These are phyloP conservation scores for Wickerhamomyces canadensis DNA, from an alignment of 805 yeast species.

Conservation along the genomic window DNA sequence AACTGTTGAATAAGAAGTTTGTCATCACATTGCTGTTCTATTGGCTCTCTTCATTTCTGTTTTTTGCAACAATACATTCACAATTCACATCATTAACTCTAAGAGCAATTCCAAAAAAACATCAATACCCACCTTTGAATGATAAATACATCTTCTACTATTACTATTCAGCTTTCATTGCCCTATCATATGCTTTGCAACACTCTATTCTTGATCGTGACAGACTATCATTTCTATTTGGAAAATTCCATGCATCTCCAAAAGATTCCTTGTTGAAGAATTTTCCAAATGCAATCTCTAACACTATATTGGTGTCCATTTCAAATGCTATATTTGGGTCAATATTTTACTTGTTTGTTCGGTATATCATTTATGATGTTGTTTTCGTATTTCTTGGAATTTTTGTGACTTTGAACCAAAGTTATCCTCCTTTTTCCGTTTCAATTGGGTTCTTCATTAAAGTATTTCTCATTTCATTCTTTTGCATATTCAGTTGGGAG, in stretches of 20 bases:
- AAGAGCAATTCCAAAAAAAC: constrained; percentile 29
- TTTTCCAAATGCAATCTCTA: constrained; percentile 30
- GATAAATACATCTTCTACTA: constrained; percentile 44
- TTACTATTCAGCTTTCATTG: constrained; percentile 37
- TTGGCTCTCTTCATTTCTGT: constrained; percentile 21
- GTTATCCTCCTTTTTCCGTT: constrained; percentile 34
- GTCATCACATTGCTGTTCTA: constrained; percentile 15
- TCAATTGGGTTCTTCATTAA: constrained; percentile 27
- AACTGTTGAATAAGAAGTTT: constrained; percentile 20
- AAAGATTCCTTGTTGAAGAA: constrained; percentile 26
- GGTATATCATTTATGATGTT: constrained; percentile 37
- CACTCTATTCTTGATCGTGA: constrained; percentile 51
- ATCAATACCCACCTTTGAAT: constrained; percentile 36
- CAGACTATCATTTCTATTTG: constrained; percentile 41
- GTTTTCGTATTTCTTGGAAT: constrained; percentile 27
- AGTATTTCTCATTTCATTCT: constrained; percentile 29
- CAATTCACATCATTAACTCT: constrained; percentile 18
- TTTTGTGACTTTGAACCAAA: constrained; percentile 32
- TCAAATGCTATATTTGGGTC: constrained; percentile 28
- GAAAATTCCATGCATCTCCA: constrained; percentile 33
- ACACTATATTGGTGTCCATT: constrained; percentile 30
- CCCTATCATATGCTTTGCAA: constrained; percentile 42
- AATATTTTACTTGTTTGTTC: constrained; percentile 33
- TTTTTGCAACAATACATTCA: constrained; percentile 19
- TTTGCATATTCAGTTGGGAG: constrained; percentile 46